Base-by-base conservation (phyloP, 2,329 filamentous ascomycete species). In the Hypomyces rosellus region DNA sequence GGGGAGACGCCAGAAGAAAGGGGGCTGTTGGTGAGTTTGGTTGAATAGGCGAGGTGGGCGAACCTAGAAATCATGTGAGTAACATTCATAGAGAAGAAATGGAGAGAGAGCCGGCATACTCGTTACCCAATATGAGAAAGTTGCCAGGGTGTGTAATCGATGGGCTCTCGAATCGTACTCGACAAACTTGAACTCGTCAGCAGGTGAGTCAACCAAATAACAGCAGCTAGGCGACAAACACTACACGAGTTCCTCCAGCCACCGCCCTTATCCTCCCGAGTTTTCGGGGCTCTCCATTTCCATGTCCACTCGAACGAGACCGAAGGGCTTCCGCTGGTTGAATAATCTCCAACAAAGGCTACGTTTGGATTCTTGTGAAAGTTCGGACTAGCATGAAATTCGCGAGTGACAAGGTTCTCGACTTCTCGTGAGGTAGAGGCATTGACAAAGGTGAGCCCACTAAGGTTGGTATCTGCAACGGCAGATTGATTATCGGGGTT, bases 221-320 rank as follows among this genome's bases (percentile, higher is more conserved):
- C 13, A 33, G 46, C 14, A 52, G 47, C 44, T 36, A 11, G 9
- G 48, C 44, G 40, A 70, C 80, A 55, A 74, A 89, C 86, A 66
- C 89, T 96, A 76, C 93, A 97, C 60, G 86, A 88, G 64, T 95
- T 97, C 63, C 89, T 88, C 92, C 93, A 99, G 41, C 93, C 93
- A 51, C 90, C 89, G 30, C 88, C 88, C 61, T 82, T 82, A 65
- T 96, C 91, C 64, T 96, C 91, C 14, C 74, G 71, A 13, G 73
- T 63, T 74, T 89, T 95, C 36, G 93, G 93, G 8, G 93, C 89
- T 64, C 87, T 89, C 90, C 92, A 99, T 74, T 86, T 93, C 93
- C 93, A 99, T 7, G 86, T 85, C 90, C 92, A 99, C 57, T 92
- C 86, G 64, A 96, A 96, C 34, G 89, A 84, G 30, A 95, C 85